phyloP scores from a whole-genome alignment of 495 filamentous ascomycete species.

The Patellaria atrata region DNA sequence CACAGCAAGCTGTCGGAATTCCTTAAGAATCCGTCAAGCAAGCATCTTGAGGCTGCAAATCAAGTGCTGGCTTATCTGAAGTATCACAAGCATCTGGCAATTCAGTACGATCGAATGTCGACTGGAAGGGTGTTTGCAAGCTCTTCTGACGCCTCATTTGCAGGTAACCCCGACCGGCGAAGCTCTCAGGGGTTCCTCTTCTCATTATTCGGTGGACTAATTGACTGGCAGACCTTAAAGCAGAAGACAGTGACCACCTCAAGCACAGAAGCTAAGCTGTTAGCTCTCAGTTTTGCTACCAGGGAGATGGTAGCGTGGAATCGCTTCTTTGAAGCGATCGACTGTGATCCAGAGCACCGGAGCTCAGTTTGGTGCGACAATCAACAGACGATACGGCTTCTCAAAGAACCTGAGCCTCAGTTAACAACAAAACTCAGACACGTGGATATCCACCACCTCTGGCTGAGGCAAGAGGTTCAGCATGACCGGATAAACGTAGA shows the following conservation, averaged over 20 bases:
- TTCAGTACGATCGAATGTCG: too few relatives aligned
- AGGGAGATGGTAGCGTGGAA: not conserved
- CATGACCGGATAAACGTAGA: too few relatives aligned
- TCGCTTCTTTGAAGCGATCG: not conserved
- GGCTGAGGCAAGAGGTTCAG: conserved; percentile 2
- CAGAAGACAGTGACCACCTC: conserved; percentile 19
- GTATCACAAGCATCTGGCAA: too few relatives aligned
- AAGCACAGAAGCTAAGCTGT: conserved; percentile 17
- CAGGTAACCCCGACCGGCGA: too few relatives aligned
- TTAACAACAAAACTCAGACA: conserved; percentile 2
- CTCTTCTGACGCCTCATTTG: not conserved
- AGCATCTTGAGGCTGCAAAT: not conserved
- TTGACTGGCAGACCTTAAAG: conserved; percentile 15
- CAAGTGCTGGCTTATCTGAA: not conserved
- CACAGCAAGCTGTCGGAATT: not conserved
- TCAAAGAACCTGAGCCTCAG: not conserved
- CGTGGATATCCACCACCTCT: conserved; percentile 4
- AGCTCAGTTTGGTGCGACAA: conserved; percentile 5
- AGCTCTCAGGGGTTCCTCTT: too few relatives aligned
- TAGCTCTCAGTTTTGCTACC: conserved; percentile 12
- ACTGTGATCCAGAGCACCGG: not conserved
- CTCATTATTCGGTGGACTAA: too few relatives aligned
- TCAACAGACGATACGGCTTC: conserved; percentile 1
- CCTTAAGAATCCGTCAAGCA: conserved; percentile 1
- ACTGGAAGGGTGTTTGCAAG: too few relatives aligned